Conservation (phyloP, 345 rosid genomes). For the Brassica nigra region DNA sequence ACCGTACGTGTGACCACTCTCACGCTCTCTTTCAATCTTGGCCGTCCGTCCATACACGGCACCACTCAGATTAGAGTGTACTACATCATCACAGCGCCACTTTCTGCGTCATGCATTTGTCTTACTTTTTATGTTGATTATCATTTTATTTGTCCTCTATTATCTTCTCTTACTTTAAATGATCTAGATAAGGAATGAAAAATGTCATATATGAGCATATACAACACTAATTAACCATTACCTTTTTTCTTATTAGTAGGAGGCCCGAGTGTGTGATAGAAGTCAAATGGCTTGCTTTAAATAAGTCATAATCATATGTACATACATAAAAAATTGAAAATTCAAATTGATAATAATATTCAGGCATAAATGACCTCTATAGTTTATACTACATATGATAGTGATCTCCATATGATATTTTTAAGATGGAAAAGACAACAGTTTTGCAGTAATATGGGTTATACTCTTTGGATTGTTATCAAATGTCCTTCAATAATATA, state of each 20-base stretch:
- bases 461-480: not conserved
- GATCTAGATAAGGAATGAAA: not conserved
- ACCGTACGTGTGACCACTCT: not conserved
- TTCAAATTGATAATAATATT: not conserved
- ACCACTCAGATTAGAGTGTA: constrained; percentile 21
- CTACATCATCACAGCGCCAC: constrained; percentile 36
- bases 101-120: constrained; percentile 32
- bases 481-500: not conserved
- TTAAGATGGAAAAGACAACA: not conserved
- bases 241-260: not conserved
- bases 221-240: not conserved
- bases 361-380: not conserved
- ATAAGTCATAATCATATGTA: not conserved
- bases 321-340: not conserved
- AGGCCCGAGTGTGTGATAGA: not conserved
- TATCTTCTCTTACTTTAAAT: not conserved
- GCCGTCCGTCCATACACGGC: constrained; percentile 30
- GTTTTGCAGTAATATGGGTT: not conserved
- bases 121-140: not conserved
- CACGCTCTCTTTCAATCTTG: not conserved
- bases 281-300: constrained; percentile 20
- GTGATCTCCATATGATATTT: not conserved
- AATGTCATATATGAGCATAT: not conserved
- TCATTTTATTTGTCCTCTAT: not conserved
- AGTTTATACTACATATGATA: not conserved